These are phyloP conservation scores for Fusarium chuoi DNA, from an alignment of 2,329 filamentous ascomycete genomes.

Conservation along the genomic window DNA sequence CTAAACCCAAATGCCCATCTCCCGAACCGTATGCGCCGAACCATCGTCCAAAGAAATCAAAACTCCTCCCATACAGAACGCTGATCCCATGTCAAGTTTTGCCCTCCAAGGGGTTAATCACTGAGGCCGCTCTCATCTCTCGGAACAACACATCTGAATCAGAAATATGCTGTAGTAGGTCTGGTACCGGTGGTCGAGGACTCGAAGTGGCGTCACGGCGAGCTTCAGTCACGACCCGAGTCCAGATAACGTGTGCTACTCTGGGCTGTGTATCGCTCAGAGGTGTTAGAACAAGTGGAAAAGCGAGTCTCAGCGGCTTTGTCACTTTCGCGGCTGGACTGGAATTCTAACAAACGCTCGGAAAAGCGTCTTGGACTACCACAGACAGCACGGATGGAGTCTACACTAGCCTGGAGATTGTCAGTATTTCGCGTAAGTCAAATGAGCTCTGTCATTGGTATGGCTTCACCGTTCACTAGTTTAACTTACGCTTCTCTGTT, in stretches of 20 bases:
- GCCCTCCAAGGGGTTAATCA: neutral
- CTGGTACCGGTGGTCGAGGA: neutral
- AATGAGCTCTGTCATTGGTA: neutral
- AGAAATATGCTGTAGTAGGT: neutral
- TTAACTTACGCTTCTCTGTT: neutral
- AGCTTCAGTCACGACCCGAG: neutral
- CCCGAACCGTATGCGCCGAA: neutral
- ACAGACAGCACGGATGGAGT: neutral
- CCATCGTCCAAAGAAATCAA: neutral
- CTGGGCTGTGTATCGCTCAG: fast-evolving
- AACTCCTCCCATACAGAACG: neutral
- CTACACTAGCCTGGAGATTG: neutral
- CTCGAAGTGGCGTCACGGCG: neutral
- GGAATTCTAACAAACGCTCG: neutral
- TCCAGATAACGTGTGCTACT: neutral
- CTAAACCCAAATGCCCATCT: neutral
- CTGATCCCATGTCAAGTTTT: neutral
- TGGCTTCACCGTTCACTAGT: neutral
- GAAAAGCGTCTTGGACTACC: neutral
- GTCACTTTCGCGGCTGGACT: no score
- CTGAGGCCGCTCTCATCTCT: neutral
- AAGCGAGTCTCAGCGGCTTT: neutral
- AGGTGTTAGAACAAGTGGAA: fast-evolving
- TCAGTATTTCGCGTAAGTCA: neutral
- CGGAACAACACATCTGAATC: neutral